Evolutionary conservation across 1,284 basidiomycete genomes (phyloP).

Genomic region (Pseudozyma thailandica): DNA sequence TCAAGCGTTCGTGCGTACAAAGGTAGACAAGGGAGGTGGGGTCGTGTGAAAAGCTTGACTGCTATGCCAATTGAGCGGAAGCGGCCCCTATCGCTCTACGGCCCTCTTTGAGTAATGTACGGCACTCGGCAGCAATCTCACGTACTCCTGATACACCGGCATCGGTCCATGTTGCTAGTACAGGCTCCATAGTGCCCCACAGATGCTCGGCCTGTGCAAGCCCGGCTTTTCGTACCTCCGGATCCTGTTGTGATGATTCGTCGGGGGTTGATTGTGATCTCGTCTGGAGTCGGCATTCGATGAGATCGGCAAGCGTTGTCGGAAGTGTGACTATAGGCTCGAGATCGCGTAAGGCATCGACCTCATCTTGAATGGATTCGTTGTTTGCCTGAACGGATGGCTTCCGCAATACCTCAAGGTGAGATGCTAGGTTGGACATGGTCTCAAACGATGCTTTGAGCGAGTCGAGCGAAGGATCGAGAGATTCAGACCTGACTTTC

Average conservation of each 20-base stretch:
- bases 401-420: slow-evolving; percentile 32
- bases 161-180: slow-evolving; percentile 54
- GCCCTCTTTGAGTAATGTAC: slow-evolving; percentile 48
- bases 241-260: background rate
- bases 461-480: slow-evolving; percentile 49
- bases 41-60: background rate
- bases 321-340: slow-evolving; percentile 55
- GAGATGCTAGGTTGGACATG: slow-evolving; percentile 43
- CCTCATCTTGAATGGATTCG: background rate
- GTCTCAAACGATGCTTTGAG: slow-evolving; percentile 44
- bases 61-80: background rate
- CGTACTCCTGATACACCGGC: slow-evolving; percentile 49
- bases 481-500: slow-evolving; percentile 48
- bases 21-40: background rate
- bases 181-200: slow-evolving; percentile 54
- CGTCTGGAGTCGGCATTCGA: slow-evolving; percentile 23
- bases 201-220: slow-evolving; percentile 51
- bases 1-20: background rate
- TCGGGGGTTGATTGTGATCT: background rate
- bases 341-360: slow-evolving; percentile 34
- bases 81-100: slow-evolving; percentile 22
- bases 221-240: slow-evolving; percentile 22
- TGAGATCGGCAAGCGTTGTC: slow-evolving; percentile 38
- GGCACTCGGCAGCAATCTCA: slow-evolving; percentile 54
- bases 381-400: background rate